These are phyloP conservation scores for Gardenia jasminoides DNA, from an alignment of 257 asterid genomes.

Conservation along the genomic window DNA sequence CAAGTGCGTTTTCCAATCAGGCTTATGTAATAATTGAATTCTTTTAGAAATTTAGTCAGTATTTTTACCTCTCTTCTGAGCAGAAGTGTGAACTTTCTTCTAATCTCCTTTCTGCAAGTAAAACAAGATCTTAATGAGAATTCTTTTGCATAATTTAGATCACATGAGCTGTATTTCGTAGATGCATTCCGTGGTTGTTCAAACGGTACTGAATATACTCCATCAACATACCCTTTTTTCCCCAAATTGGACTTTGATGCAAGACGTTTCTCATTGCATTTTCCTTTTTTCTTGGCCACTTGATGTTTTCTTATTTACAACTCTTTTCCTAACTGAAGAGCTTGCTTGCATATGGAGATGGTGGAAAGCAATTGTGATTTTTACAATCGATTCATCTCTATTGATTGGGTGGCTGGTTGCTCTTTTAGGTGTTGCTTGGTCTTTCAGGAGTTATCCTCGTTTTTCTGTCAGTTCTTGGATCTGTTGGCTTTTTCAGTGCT, in stretches of 20 bases:
- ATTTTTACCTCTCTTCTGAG: neutral
- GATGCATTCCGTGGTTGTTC: neutral
- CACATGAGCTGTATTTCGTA: neutral
- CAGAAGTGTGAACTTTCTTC: neutral
- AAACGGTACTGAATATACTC: neutral
- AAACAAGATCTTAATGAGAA: neutral
- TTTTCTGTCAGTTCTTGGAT: conserved; percentile 96
- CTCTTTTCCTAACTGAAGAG: neutral
- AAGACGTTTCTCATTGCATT: neutral
- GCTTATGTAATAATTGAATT: neutral
- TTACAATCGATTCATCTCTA: neutral
- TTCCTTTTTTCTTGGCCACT: neutral
- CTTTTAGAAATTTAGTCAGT: neutral
- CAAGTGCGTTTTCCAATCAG: neutral
- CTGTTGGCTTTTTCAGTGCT: conserved; percentile 97
- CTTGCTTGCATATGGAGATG: conserved; percentile 1
- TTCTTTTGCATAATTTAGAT: neutral
- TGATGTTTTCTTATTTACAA: neutral
- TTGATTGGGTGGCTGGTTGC: conserved; percentile 7
- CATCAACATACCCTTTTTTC: neutral
- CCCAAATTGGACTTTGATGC: neutral
- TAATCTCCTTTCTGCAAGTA: neutral
- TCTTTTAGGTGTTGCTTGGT: conserved; percentile 83
- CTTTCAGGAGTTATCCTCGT: conserved; percentile 93
- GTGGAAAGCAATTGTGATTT: neutral